A percentile compares a stretch with the other conserved stretches of the same genome.
Evolutionary conservation across 2,329 filamentous ascomycete species (phyloP).

Genomic region (Aspergillus ibericus): DNA sequence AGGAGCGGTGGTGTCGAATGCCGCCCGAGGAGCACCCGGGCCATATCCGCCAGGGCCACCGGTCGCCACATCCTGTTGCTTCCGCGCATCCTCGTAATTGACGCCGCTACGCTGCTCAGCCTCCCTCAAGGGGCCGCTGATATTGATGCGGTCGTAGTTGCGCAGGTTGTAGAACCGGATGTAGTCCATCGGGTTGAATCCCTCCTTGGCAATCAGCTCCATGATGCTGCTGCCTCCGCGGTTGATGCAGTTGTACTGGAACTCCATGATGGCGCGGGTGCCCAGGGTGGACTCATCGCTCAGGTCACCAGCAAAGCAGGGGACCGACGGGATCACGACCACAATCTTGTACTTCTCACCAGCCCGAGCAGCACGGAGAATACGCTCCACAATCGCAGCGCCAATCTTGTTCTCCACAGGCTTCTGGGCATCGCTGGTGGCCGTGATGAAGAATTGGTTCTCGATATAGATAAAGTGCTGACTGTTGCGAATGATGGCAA

Average conservation of each 20-base stretch:
- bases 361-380: slow-evolving; percentile 76
- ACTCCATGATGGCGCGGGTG: slow-evolving; percentile 95
- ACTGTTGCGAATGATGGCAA: slow-evolving; percentile 79
- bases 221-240: slow-evolving; percentile 91
- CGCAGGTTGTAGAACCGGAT: slow-evolving; percentile 94
- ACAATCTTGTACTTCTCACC: slow-evolving; percentile 87
- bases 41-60: slow-evolving; percentile 45
- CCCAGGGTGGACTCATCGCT: slow-evolving; percentile 79
- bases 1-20: slow-evolving; percentile 42
- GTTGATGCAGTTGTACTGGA: slow-evolving; percentile 95
- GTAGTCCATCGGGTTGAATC: slow-evolving; percentile 76
- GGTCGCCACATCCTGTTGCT: slow-evolving; percentile 48
- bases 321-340: slow-evolving; percentile 83
- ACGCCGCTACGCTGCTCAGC: slow-evolving; percentile 46
- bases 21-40: slow-evolving; percentile 33
- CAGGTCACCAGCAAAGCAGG: slow-evolving; percentile 90
- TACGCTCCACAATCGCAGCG: slow-evolving; percentile 86
- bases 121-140: slow-evolving; percentile 34
- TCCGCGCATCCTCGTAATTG: slow-evolving; percentile 46
- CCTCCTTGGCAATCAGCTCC: slow-evolving; percentile 70
- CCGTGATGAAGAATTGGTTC: slow-evolving; percentile 98
- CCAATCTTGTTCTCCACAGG: slow-evolving; percentile 90
- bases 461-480: slow-evolving; percentile 96
- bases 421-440: slow-evolving; percentile 79
- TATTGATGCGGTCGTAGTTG: slow-evolving; percentile 86